Conservation (phyloP, 306 rosid species). For the Prunus kanzakura region DNA sequence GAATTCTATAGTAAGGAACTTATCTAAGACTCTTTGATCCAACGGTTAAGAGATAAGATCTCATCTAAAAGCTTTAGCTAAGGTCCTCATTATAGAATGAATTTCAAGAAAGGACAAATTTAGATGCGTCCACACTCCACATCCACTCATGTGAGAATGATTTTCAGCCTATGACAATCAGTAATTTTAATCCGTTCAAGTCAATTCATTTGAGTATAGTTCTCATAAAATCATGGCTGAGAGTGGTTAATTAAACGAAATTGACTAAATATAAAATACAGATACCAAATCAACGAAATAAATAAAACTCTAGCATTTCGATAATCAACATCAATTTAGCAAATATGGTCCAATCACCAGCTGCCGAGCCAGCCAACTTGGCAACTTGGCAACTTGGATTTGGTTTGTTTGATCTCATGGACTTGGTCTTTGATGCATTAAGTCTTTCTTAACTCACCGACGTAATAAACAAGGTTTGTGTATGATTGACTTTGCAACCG, state of each 20-base stretch:
- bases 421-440: not conserved
- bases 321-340: not conserved
- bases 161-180: not conserved
- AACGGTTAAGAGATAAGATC: too few relatives aligned
- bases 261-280: too few relatives aligned
- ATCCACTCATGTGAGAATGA: not conserved
- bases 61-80: too few relatives aligned
- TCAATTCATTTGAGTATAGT: not conserved
- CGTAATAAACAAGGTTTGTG: not conserved
- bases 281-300: too few relatives aligned
- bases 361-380: not conserved
- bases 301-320: not conserved
- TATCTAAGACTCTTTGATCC: too few relatives aligned
- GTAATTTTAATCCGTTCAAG: not conserved
- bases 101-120: not conserved
- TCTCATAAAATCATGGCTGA: not conserved
- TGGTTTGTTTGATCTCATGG: not conserved
- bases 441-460: not conserved
- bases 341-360: not conserved
- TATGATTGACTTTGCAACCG: not conserved
- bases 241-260: too few relatives aligned
- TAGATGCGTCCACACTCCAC: not conserved
- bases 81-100: too few relatives aligned
- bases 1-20: too few relatives aligned
- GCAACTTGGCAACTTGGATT: slow-evolving; percentile 4